Evolutionary conservation across 257 asterid genomes (phyloP).

Genomic region (Forsythia suspensa): DNA sequence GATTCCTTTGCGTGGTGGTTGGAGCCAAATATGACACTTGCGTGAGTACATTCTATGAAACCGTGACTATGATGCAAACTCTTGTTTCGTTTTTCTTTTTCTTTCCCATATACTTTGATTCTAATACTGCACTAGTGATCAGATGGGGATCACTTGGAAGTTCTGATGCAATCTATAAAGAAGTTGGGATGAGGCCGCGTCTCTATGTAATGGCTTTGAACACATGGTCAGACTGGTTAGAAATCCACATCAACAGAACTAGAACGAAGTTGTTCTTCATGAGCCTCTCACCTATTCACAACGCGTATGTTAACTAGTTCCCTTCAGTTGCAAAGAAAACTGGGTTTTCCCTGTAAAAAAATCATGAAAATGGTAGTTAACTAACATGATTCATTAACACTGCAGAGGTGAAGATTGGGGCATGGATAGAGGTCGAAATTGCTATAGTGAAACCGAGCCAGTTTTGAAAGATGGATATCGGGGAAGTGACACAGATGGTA

Average conservation of each 20-base stretch:
- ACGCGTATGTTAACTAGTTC: constrained; percentile 20
- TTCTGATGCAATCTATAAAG: constrained; percentile 34
- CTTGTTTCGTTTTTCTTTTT: constrained; percentile 31
- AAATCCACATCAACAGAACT: constrained; percentile 35
- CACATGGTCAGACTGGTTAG: constrained; percentile 62
- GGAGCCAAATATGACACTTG: constrained; percentile 35
- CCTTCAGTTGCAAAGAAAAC: not conserved
- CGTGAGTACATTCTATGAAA: constrained; percentile 30
- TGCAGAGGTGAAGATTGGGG: constrained; percentile 37
- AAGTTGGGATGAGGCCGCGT: constrained; percentile 28
- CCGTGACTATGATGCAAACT: not conserved
- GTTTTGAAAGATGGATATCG: constrained; percentile 15
- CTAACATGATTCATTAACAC: not conserved
- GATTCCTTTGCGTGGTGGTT: constrained; percentile 51
- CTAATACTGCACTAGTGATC: not conserved
- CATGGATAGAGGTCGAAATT: constrained; percentile 14
- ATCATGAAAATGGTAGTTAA: not conserved
- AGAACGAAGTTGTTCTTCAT: constrained; percentile 46
- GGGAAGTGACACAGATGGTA: constrained; percentile 24
- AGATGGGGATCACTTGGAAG: constrained; percentile 56
- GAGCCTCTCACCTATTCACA: constrained; percentile 49
- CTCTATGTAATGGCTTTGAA: constrained; percentile 47
- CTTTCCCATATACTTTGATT: not conserved
- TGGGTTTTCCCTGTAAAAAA: too few relatives aligned
- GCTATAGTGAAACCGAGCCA: not conserved